A percentile compares a stretch with the other conserved stretches of the same genome.
Evolutionary conservation across 2,329 filamentous ascomycete species (phyloP).

Genomic region (Xylariaceae sp.): DNA sequence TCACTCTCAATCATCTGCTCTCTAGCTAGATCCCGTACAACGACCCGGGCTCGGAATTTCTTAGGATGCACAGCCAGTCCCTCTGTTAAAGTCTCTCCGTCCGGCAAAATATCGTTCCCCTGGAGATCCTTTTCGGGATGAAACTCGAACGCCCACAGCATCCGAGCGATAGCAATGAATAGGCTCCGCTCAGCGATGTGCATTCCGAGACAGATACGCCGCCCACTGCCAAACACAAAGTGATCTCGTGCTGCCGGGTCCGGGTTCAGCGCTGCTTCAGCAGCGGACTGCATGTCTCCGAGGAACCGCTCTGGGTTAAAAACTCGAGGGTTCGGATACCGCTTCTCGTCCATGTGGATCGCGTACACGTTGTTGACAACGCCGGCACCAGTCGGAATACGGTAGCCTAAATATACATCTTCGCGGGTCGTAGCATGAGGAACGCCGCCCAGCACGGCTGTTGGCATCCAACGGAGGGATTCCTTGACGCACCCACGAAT

Average conservation of each 20-base stretch:
- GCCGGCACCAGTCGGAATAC: conserved; percentile 46
- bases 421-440: conserved; percentile 44
- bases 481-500: conserved; percentile 50
- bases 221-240: conserved; percentile 27
- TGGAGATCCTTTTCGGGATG: not conserved
- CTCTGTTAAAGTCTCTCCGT: not conserved
- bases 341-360: conserved; percentile 9
- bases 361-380: conserved; percentile 48
- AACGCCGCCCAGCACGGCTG: conserved; percentile 35
- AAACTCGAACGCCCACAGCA: conserved; percentile 54
- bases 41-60: not conserved
- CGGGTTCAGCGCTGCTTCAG: conserved; percentile 38
- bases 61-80: not conserved
- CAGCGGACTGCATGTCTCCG: conserved; percentile 24
- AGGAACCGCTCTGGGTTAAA: conserved; percentile 46
- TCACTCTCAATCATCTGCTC: not conserved
- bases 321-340: conserved; percentile 22
- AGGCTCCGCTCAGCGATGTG: conserved; percentile 38
- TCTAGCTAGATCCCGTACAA: not conserved
- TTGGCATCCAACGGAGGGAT: conserved; percentile 49
- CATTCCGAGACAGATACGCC: conserved; percentile 53
- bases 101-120: not conserved
- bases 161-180: conserved; percentile 43
- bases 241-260: conserved; percentile 27
- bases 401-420: conserved; percentile 42